A percentile compares a stretch with the other conserved stretches of the same genome.
phyloP scores from a whole-genome alignment of 768 basidiomycete genomes.

The Mycena kentingensis region DNA sequence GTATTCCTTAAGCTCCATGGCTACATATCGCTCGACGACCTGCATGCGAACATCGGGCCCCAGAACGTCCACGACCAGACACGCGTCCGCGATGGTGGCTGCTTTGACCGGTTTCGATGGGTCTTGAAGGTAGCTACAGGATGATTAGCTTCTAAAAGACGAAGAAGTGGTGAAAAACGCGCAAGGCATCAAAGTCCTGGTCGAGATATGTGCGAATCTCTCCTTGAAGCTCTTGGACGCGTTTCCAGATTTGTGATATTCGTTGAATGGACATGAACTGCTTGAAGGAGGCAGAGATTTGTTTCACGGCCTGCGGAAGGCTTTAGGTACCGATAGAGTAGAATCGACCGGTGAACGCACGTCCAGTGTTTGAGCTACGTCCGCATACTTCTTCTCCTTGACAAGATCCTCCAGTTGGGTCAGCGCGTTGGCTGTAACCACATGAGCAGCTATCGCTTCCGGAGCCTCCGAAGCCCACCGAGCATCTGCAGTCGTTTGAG shows the following conservation, averaged over 20 bases:
- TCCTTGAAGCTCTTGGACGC: conserved; percentile 82
- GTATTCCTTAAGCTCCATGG: conserved; percentile 92
- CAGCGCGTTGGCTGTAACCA: conserved; percentile 69
- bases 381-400: conserved; percentile 76
- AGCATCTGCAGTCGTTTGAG: conserved; percentile 93
- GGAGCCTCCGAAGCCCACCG: conserved; percentile 49
- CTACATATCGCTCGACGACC: conserved; percentile 86
- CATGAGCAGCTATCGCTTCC: not conserved
- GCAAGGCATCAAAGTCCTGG: conserved; percentile 92
- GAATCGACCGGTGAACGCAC: conserved; percentile 37
- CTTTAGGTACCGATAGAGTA: not conserved
- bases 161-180: conserved; percentile 34
- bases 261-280: conserved; percentile 74
- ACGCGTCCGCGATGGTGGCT: conserved; percentile 74
- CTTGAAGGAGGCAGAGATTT: conserved; percentile 81
- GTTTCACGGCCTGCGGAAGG: conserved; percentile 72
- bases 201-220: conserved; percentile 80
- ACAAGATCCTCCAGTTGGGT: conserved; percentile 79
- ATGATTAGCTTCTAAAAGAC: not conserved
- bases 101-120: conserved; percentile 65
- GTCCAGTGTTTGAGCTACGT: conserved; percentile 80
- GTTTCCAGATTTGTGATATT: conserved; percentile 76
- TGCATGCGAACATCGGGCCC: conserved; percentile 81
- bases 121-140: conserved; percentile 76
- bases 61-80: conserved; percentile 85